A percentile compares a stretch with the other conserved stretches of the same genome.
phyloP scores from a whole-genome alignment of 805 yeast species.

The Starmerella sirachaensis region DNA sequence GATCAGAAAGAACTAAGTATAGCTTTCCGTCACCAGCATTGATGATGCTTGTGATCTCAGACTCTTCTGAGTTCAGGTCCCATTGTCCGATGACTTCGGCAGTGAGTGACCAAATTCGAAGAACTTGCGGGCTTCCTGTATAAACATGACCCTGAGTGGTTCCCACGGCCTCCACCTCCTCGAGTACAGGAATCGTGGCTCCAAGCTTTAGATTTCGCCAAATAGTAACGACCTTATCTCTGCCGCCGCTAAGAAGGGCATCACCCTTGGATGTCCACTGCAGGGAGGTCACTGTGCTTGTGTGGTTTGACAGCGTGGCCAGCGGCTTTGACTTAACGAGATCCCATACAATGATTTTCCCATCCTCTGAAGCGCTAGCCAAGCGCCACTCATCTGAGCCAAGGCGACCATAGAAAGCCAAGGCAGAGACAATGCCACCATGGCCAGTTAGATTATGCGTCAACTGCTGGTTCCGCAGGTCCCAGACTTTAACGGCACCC shows the following conservation, averaged over 20 bases:
- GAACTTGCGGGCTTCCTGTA: constrained; percentile 15
- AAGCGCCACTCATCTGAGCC: constrained; percentile 58
- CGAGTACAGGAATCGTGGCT: constrained; percentile 60
- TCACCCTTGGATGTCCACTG: constrained; percentile 47
- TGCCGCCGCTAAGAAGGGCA: constrained; percentile 65
- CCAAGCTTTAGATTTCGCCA: constrained; percentile 36
- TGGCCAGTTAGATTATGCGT: constrained; percentile 92
- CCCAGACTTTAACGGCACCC: constrained; percentile 86
- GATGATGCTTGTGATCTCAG: constrained; percentile 15
- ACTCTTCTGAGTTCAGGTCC: constrained; percentile 17
- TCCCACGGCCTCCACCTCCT: constrained; percentile 33
- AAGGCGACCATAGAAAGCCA: constrained; percentile 61
- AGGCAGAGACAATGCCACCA: constrained; percentile 72
- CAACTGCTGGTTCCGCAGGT: constrained; percentile 70
- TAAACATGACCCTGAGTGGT: constrained; percentile 22
- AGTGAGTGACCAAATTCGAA: constrained; percentile 18
- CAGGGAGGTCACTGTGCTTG: constrained; percentile 74
- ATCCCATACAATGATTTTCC: constrained; percentile 50
- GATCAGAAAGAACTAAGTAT: constrained; percentile 54
- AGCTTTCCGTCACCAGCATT: constrained; percentile 2
- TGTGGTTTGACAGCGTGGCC: constrained; percentile 57
- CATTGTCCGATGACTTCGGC: constrained; percentile 19
- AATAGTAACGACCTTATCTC: constrained; percentile 71
- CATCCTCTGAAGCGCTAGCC: constrained; percentile 57
- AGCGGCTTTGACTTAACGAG: constrained; percentile 56